Percentiles rank a stretch among this genome's conserved stretches.
Evolutionary conservation across 1,284 basidiomycete species (phyloP).

Genomic region (Clitocybe nebularis): DNA sequence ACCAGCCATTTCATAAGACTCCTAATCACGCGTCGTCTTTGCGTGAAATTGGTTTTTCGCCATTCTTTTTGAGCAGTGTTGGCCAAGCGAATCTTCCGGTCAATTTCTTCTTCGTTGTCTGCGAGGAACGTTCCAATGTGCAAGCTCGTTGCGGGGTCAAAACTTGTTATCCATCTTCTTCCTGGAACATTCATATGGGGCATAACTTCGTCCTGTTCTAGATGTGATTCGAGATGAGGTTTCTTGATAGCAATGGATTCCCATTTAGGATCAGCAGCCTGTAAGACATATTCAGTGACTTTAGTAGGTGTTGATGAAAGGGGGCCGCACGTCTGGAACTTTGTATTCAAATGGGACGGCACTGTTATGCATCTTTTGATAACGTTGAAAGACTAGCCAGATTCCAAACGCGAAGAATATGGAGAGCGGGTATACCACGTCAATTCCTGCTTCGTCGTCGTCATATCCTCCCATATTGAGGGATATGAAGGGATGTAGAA

Average conservation of each 20-base stretch:
- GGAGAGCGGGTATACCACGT: constrained; percentile 54
- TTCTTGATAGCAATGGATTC: constrained; percentile 50
- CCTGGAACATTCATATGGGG: constrained; percentile 46
- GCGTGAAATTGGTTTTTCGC: constrained; percentile 69
- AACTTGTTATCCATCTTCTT: constrained; percentile 79
- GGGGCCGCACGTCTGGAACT: too few species aligned
- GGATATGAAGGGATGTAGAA: constrained; percentile 47
- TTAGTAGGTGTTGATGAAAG: too few species aligned
- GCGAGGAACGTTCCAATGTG: constrained; percentile 71
- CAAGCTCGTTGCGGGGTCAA: constrained; percentile 84
- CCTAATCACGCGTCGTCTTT: constrained; percentile 77
- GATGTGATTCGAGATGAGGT: constrained; percentile 61
- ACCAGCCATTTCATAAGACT: constrained; percentile 90
- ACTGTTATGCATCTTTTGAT: constrained; percentile 67
- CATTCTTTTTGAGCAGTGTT: constrained; percentile 67
- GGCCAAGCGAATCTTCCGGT: constrained; percentile 65
- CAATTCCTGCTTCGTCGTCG: constrained; percentile 41
- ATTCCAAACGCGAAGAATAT: constrained; percentile 71
- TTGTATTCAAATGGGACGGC: constrained; percentile 61
- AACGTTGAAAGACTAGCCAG: constrained; percentile 69
- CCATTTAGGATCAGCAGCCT: constrained; percentile 56
- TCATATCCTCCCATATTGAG: constrained; percentile 44
- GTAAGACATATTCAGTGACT: neutral
- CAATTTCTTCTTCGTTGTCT: constrained; percentile 66
- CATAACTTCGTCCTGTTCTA: constrained; percentile 47